These are phyloP conservation scores for Paecilomyces fulvus DNA, from an alignment of 2,329 filamentous ascomycete genomes.

Conservation along the genomic window DNA sequence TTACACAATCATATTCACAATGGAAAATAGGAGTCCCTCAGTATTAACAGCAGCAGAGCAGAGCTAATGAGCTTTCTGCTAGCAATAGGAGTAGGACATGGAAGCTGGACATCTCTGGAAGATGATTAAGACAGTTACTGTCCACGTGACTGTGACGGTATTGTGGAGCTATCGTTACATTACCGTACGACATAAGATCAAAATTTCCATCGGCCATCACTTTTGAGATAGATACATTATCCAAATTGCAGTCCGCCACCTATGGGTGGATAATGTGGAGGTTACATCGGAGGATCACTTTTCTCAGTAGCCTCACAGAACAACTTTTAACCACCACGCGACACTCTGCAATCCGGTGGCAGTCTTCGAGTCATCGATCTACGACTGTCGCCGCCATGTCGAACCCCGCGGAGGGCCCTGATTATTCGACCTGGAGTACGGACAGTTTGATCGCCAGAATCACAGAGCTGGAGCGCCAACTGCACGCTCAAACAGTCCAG, in stretches of 20 bases:
- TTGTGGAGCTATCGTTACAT: background rate
- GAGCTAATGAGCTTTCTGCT: background rate
- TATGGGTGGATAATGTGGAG: constrained; percentile 21
- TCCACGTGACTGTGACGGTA: background rate
- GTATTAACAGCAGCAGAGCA: background rate
- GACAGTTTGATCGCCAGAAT: constrained; percentile 61
- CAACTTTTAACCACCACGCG: background rate
- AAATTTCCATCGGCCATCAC: background rate
- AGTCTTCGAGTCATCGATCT: background rate
- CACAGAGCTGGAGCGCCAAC: constrained; percentile 56
- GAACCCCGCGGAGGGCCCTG: constrained; percentile 13
- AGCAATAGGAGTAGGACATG: background rate
- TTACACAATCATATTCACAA: background rate
- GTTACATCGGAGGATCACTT: constrained; percentile 9
- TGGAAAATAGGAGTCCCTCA: background rate
- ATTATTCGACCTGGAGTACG: constrained; percentile 61
- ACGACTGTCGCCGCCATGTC: constrained; percentile 15
- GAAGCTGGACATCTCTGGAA: background rate
- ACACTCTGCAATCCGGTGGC: constrained; percentile 1
- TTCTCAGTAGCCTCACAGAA: constrained; percentile 8
- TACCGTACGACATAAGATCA: constrained; percentile 2
- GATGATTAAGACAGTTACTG: background rate
- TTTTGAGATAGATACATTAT: background rate
- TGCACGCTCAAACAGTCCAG: constrained; percentile 43
- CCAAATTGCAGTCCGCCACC: background rate